Conservation (phyloP, 148 eudicot genomes). For the Vaccinium darrowii region DNA sequence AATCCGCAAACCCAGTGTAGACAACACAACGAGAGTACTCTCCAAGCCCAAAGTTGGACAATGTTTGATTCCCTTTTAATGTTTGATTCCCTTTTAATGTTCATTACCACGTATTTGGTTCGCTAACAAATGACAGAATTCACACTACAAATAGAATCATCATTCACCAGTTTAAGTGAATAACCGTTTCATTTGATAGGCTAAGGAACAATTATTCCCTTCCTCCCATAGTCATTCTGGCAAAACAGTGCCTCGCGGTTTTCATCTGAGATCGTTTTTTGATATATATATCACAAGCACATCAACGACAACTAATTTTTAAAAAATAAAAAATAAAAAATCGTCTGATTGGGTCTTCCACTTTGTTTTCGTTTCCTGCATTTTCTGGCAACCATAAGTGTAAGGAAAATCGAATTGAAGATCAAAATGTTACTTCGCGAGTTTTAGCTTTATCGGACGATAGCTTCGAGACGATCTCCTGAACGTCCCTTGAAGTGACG, state of each 20-base stretch:
- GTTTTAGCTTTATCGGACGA: constrained; percentile 68
- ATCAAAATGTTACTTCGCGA: constrained; percentile 57
- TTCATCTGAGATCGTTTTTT: neutral
- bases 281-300: neutral
- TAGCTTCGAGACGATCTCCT: constrained; percentile 70
- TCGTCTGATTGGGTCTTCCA: neutral
- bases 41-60: neutral
- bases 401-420: neutral
- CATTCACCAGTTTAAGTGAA: neutral
- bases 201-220: neutral
- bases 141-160: neutral
- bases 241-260: neutral
- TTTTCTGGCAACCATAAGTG: neutral
- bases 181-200: neutral
- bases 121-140: neutral
- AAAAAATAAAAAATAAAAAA: neutral
- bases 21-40: neutral
- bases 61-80: neutral
- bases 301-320: neutral
- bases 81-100: neutral
- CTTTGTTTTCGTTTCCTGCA: constrained; percentile 7
- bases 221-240: neutral
- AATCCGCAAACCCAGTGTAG: neutral
- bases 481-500: constrained; percentile 65
- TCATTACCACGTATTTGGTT: neutral